Evolutionary conservation across 1,284 basidiomycete species (phyloP).

Genomic region (Ceratobasidium theobromae): DNA sequence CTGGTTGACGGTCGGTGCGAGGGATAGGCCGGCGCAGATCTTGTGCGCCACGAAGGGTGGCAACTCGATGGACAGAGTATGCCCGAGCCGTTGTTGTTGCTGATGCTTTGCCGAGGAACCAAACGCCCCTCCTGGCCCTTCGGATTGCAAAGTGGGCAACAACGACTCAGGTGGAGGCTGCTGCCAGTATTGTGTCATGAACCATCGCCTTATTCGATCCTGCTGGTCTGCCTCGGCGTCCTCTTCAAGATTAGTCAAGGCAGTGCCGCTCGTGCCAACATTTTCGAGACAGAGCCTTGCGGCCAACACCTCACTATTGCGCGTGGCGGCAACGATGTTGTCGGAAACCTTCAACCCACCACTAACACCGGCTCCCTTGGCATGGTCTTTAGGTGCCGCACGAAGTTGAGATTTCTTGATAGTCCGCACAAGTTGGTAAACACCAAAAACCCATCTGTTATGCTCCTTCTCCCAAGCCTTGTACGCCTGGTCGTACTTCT

Average conservation of each 20-base stretch:
- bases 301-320: background rate
- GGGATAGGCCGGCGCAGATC: background rate
- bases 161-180: no score
- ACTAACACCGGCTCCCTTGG: background rate
- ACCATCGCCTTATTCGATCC: background rate
- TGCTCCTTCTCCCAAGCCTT: conserved; percentile 8
- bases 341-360: background rate
- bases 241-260: background rate
- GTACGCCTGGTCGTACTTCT: background rate
- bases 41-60: background rate
- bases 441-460: conserved; percentile 3
- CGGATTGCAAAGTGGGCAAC: background rate
- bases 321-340: background rate
- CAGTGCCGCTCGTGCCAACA: no score
- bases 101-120: background rate
- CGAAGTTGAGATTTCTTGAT: conserved; percentile 1
- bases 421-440: conserved; percentile 10
- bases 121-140: background rate
- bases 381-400: background rate
- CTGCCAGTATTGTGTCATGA: background rate
- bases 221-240: conserved; percentile 7
- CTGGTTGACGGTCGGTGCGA: no score
- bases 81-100: background rate
- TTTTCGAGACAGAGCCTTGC: no score
- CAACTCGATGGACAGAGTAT: background rate